phyloP scores from a whole-genome alignment of 2,329 filamentous ascomycete genomes.

The Hypoxylon sp. region DNA sequence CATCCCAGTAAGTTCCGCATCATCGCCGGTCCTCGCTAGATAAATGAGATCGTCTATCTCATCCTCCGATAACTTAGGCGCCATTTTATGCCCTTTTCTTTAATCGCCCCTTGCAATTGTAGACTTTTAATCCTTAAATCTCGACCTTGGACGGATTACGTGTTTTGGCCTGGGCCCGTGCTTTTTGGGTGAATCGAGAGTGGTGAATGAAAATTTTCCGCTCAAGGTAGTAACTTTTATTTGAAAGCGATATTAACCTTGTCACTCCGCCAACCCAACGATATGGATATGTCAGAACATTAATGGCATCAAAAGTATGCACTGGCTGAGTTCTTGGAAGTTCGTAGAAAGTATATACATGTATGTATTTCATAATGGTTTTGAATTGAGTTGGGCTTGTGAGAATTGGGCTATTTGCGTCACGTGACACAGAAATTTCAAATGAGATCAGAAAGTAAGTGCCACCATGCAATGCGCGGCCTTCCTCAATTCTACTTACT shows the following conservation, averaged over 20 bases:
- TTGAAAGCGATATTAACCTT: background rate
- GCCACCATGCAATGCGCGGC: background rate
- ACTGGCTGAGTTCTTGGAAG: background rate
- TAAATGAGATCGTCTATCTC: constrained; percentile 94
- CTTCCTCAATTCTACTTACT: background rate
- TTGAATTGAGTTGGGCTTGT: constrained; percentile 21
- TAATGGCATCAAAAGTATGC: background rate
- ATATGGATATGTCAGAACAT: background rate
- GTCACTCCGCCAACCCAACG: background rate
- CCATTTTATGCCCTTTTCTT: constrained; percentile 55
- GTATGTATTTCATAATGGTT: constrained; percentile 7
- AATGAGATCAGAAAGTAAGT: background rate
- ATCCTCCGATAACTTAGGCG: constrained; percentile 76
- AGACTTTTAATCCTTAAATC: background rate
- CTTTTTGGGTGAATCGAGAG: background rate
- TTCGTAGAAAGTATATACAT: background rate
- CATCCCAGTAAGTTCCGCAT: constrained; percentile 73
- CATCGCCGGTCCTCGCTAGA: constrained; percentile 83
- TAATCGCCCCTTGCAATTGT: background rate
- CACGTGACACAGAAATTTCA: constrained; percentile 4
- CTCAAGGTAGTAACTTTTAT: background rate
- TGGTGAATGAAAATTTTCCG: constrained; percentile 36
- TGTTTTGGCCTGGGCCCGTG: constrained; percentile 15
- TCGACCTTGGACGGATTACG: background rate
- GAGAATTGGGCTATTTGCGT: background rate